Evolutionary conservation across 2,329 filamentous ascomycete genomes (phyloP).

Genomic region (Penicillium concentricum): DNA sequence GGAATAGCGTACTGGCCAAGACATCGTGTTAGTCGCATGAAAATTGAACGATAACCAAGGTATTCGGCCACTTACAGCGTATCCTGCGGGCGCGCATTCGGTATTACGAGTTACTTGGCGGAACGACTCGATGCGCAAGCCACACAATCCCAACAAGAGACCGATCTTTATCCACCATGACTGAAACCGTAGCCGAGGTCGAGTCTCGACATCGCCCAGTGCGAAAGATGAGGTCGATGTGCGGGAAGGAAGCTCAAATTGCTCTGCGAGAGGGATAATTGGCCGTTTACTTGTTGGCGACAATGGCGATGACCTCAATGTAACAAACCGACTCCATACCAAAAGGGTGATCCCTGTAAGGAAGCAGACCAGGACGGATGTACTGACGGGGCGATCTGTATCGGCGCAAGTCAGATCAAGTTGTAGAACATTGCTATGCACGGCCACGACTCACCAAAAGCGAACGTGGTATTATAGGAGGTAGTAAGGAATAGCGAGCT

Average conservation of each 20-base stretch:
- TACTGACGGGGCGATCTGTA: slow-evolving; percentile 49
- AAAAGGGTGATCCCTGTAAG: slow-evolving; percentile 41
- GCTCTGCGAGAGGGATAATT: slow-evolving; percentile 30
- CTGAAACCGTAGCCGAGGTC: slow-evolving; percentile 1
- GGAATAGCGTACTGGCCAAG: slow-evolving; percentile 38
- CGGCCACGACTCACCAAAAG: slow-evolving; percentile 35
- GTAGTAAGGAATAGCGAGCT: slow-evolving; percentile 36
- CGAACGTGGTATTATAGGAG: slow-evolving; percentile 40
- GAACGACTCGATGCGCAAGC: slow-evolving; percentile 32
- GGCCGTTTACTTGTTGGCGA: slow-evolving; percentile 28
- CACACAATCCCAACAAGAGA: slow-evolving; percentile 8
- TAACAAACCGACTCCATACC: slow-evolving; percentile 35
- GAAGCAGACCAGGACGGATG: slow-evolving; percentile 43
- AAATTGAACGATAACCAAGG: too few relatives aligned
- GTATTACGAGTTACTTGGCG: slow-evolving; percentile 41
- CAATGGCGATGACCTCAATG: slow-evolving; percentile 23
- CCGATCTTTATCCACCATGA: slow-evolving; percentile 17
- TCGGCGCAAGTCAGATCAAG: slow-evolving; percentile 13
- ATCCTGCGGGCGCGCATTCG: slow-evolving; percentile 44
- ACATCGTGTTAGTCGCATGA: slow-evolving; percentile 15
- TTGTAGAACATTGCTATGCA: not conserved
- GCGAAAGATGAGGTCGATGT: slow-evolving; percentile 14
- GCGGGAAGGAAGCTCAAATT: slow-evolving; percentile 23
- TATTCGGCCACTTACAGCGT: slow-evolving; percentile 29
- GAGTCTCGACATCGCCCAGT: slow-evolving; percentile 6